These are phyloP conservation scores for Apiospora phragmitis DNA, from an alignment of 2,329 filamentous ascomycete genomes.

Conservation along the genomic window DNA sequence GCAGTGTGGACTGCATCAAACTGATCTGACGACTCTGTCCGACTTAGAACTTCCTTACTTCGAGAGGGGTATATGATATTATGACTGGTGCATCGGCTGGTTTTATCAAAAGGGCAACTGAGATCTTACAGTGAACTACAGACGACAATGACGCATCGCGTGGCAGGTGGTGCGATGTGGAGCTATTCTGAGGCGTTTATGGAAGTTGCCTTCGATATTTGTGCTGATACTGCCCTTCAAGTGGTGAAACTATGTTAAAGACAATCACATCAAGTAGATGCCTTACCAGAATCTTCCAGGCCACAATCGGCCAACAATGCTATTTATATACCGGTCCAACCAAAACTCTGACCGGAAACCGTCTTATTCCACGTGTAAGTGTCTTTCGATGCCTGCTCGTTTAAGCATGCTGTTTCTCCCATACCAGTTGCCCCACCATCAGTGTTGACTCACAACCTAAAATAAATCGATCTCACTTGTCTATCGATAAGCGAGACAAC, in stretches of 20 bases:
- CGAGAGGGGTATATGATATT: not conserved
- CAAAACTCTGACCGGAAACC: not conserved
- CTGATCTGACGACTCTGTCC: not conserved
- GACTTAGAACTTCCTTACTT: not conserved
- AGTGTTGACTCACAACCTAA: not conserved
- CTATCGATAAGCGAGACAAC: slow-evolving; percentile 1
- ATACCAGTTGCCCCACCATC: not conserved
- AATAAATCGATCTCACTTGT: not conserved
- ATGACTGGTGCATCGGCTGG: not conserved
- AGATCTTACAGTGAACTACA: not conserved
- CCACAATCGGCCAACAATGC: not conserved
- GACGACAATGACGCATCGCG: not conserved
- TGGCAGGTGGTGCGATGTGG: slow-evolving; percentile 5
- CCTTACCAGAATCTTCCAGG: not conserved
- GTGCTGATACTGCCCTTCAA: not conserved
- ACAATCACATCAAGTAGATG: not conserved
- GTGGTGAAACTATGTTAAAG: not conserved
- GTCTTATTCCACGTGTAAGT: not conserved
- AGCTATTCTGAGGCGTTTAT: slow-evolving; percentile 6
- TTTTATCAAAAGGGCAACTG: not conserved
- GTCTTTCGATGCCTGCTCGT: not conserved
- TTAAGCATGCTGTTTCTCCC: not conserved
- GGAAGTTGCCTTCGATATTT: not conserved
- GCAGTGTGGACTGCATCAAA: slow-evolving; percentile 15
- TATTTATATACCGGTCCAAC: not conserved